Percentiles rank a stretch among this genome's conserved stretches.
Evolutionary conservation across 306 rosid species (phyloP).

Genomic region (Vigna mungo): DNA sequence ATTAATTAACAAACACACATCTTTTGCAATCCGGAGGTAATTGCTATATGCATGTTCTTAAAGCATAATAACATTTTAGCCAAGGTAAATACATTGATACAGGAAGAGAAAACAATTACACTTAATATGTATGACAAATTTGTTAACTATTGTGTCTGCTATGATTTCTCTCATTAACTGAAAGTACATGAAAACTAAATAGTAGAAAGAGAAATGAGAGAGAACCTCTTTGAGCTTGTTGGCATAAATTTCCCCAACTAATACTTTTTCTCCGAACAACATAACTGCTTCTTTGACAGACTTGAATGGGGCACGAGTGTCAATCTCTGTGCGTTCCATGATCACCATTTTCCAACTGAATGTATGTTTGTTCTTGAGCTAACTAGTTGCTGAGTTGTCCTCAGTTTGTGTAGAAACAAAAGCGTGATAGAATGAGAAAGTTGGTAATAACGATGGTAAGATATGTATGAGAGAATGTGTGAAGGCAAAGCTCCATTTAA

Average conservation of each 20-base stretch:
- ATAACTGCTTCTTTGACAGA: conserved; percentile 89
- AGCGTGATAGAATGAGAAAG: conserved; percentile 5
- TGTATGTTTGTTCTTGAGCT: conserved; percentile 34
- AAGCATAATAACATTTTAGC: neutral
- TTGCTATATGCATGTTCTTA: neutral
- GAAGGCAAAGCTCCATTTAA: conserved; percentile 48
- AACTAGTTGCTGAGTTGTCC: conserved; percentile 22
- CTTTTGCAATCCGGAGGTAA: neutral
- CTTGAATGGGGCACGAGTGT: conserved; percentile 80
- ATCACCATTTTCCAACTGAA: conserved; percentile 50
- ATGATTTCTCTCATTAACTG: neutral
- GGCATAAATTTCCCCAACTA: conserved; percentile 83
- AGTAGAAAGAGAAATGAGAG: conserved; percentile 3
- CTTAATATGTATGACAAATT: neutral
- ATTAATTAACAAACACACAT: neutral
- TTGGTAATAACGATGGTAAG: conserved; percentile 14
- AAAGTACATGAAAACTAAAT: neutral
- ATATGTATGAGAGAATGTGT: conserved; percentile 32
- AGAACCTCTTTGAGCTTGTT: conserved; percentile 75
- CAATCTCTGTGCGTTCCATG: conserved; percentile 80
- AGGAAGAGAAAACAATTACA: neutral
- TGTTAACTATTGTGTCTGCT: neutral
- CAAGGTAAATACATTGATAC: neutral
- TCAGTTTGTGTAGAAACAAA: neutral
- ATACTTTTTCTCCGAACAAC: conserved; percentile 86